Base-by-base conservation (phyloP, 805 yeast genomes). In the Candida berthetii region DNA sequence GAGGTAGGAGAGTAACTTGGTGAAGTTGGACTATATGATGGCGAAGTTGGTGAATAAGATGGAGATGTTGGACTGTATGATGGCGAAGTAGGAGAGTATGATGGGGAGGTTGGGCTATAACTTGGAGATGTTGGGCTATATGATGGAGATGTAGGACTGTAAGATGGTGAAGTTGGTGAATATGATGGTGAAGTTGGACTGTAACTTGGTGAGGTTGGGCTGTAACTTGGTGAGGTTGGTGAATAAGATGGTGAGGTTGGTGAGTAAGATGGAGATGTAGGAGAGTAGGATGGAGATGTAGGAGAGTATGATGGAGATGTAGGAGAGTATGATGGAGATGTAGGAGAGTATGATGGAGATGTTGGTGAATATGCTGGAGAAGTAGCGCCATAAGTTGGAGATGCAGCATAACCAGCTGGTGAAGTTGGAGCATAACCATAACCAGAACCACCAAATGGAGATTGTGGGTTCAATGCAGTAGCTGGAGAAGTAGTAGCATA, bases 41-140 rank as follows among this genome's bases (percentile, higher is more conserved):
- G 88, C 3, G 84, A 76, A 0, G 88, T 85, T 37, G 96, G 96
- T 1, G 82, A 72, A 62, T 87, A 87, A 1, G 66, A 51, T 45
- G 96, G 97, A 0, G 91, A 82, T 0, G 96, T 86, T 47, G 93
- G 91, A 0, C 78, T 69, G 56, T 82, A 83, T 4, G 64, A 54
- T 48, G 85, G 85, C 1, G 85, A 77, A 0, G 93, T 85, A 39
- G 95, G 95, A 3, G 82, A 72, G 59, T 87, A 89, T 9, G 71
- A 57, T 53, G 96, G 96, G 0, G 90, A 80, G 0, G 96, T 85
- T 47, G 96, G 95, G 0, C 84, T 74, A 48, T 81, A 83, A 6
- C 71, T 60, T 49, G 89, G 89, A 2, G 83, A 76, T 0, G 85
- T 80, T 41, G 86, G 85, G 0, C 65, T 62, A 49, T 60, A 69